These are phyloP conservation scores for Trametes pubescens DNA, from an alignment of 1,284 basidiomycete species.

Conservation along the genomic window DNA sequence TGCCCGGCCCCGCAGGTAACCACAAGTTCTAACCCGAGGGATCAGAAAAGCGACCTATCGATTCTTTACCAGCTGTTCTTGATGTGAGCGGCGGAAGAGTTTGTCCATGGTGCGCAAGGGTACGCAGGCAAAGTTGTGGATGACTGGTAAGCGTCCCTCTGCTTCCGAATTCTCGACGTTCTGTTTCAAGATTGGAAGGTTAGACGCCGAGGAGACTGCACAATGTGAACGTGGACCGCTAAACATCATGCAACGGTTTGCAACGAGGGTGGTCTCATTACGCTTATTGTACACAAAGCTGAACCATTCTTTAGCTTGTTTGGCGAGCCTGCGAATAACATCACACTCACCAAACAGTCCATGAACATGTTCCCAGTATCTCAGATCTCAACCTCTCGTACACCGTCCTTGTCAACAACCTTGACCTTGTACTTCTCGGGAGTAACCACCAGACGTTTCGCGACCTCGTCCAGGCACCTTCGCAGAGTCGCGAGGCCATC, in stretches of 20 bases:
- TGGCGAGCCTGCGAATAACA: too few species aligned
- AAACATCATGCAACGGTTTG: not conserved
- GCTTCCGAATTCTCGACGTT: too few species aligned
- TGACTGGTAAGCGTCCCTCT: too few species aligned
- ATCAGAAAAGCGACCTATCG: not conserved
- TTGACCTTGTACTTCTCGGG: conserved; percentile 89
- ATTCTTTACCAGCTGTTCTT: not conserved
- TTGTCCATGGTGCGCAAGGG: too few species aligned
- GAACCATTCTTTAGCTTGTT: not conserved
- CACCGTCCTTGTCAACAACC: conserved; percentile 91
- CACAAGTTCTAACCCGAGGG: not conserved
- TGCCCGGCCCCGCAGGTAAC: not conserved
- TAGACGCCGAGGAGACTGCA: too few species aligned
- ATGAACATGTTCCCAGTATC: not conserved
- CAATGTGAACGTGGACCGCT: too few species aligned
- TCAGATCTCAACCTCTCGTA: conserved; percentile 79
- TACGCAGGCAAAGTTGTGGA: too few species aligned
- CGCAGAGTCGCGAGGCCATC: conserved; percentile 87
- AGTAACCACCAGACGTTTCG: conserved; percentile 86
- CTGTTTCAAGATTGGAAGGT: too few species aligned
- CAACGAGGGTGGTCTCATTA: not conserved
- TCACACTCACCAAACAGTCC: conserved; percentile 19
- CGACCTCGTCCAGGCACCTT: conserved; percentile 89
- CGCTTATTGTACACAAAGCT: conserved; percentile 11
- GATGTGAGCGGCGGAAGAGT: too few species aligned